Base-by-base conservation (phyloP, 2,329 filamentous ascomycete genomes). In the Apiospora hydei region DNA sequence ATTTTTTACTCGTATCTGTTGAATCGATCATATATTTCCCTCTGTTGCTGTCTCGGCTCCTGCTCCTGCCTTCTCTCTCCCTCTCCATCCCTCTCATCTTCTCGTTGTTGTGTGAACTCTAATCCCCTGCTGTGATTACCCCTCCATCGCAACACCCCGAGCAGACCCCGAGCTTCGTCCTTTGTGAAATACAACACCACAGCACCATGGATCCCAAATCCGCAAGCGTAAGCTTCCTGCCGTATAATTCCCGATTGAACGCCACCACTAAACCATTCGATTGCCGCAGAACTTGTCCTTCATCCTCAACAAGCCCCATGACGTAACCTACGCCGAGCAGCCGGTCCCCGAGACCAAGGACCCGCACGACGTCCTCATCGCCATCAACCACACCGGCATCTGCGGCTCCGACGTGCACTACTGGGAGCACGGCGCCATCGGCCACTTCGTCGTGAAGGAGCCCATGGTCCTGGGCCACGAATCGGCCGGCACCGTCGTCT, bases 361-460 rank as follows among this genome's bases (percentile, higher is more conserved):
- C 70, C 87, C 90, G 30, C 88, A 95, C 85, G 92, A 96, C 82
- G 94, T 97, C 76, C 88, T 96, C 77, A 91, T 97, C 75, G 91
- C 93, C 80, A 88, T 96, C 77, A 92, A 93, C 85, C 96, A 92
- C 86, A 97, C 94, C 3, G 94, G 94, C 77, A 96, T 97, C 83
- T 97, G 94, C 85, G 94, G 94, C 72, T 94, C 92, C 73, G 94
- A 97, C 83, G 93, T 94, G 78, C 85, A 98, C 87, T 98, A 97
- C 90, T 97, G 94, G 88, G 86, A 89, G 75, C 93, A 97, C 82
- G 94, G 94, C 79, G 91, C 92, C 79, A 97, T 97, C 83, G 95
- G 94, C 80, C 90, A 94, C 86, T 97, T 95, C 79, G 88, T 95
- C 73, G 90, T 97, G 72, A 91, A 90, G 79, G 90, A 94, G 76